Conservation (phyloP, 257 asterid genomes). For the Ocimum tenuiflorum region DNA sequence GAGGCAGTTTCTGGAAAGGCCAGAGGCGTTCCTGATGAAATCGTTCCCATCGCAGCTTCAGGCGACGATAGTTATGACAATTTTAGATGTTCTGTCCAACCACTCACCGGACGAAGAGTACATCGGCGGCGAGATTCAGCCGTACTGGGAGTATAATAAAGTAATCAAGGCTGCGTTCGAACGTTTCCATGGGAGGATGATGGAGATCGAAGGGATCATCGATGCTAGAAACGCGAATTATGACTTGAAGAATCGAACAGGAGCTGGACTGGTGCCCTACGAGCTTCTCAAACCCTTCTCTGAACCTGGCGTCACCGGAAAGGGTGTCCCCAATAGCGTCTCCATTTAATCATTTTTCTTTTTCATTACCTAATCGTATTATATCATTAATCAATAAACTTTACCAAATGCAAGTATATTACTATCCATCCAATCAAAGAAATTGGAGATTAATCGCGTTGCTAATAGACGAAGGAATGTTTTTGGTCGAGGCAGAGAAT, state of each 20-base stretch:
- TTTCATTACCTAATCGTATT: no score
- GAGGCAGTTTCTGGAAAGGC: conserved; percentile 49
- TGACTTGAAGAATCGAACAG: conserved; percentile 38
- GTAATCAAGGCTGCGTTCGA: conserved; percentile 42
- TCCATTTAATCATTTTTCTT: conserved; percentile 59
- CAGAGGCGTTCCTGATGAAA: conserved; percentile 45
- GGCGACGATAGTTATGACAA: conserved; percentile 42
- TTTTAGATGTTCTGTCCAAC: conserved; percentile 54
- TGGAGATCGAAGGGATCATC: conserved; percentile 58
- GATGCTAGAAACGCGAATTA: conserved; percentile 45
- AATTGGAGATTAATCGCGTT: no score
- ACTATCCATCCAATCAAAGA: no score
- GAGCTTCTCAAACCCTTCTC: conserved; percentile 68
- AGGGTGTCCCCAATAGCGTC: conserved; percentile 74
- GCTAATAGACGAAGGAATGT: background rate
- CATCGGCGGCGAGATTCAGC: conserved; percentile 35
- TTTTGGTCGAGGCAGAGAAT: no score
- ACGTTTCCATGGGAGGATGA: conserved; percentile 37
- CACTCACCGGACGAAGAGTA: conserved; percentile 91
- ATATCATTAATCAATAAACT: no score
- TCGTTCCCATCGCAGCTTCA: conserved; percentile 65
- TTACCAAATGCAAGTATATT: no score
- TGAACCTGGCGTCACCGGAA: conserved; percentile 59
- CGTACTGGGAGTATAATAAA: conserved; percentile 38
- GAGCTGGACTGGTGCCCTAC: conserved; percentile 77